Percentiles rank a stretch among this genome's conserved stretches.
Evolutionary conservation across 202 grass and related monocot species (phyloP).

Genomic region (Panicum hallii): DNA sequence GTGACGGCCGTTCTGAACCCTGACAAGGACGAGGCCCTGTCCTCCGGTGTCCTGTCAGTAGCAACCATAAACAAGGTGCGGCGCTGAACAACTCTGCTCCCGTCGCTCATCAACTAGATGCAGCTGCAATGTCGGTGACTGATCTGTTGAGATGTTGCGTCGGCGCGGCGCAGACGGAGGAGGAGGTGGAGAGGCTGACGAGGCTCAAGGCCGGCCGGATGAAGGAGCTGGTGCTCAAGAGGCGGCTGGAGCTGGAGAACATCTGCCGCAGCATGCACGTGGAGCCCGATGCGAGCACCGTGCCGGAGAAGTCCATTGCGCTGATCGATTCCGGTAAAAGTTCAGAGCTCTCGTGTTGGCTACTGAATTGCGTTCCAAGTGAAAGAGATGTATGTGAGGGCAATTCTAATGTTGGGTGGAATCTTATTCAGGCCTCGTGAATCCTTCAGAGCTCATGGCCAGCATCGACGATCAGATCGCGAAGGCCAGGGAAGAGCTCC

Average conservation of each 20-base stretch:
- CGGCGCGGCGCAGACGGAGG: slow-evolving; percentile 50
- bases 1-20: slow-evolving; percentile 39
- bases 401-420: not conserved
- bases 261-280: slow-evolving; percentile 69
- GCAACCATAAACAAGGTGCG: slow-evolving; percentile 64
- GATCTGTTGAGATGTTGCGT: not conserved
- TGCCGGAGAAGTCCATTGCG: slow-evolving; percentile 73
- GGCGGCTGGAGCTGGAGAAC: slow-evolving; percentile 71
- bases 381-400: not conserved
- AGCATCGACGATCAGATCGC: slow-evolving; percentile 72
- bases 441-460: slow-evolving; percentile 73
- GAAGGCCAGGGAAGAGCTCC: slow-evolving; percentile 56
- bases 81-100: not conserved
- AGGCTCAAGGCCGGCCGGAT: slow-evolving; percentile 74
- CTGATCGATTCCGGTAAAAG: slow-evolving; percentile 69
- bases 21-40: slow-evolving; percentile 30
- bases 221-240: slow-evolving; percentile 84
- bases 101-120: not conserved
- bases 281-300: slow-evolving; percentile 71
- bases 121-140: not conserved
- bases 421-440: slow-evolving; percentile 58
- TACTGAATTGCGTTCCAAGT: not conserved
- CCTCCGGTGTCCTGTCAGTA: slow-evolving; percentile 62
- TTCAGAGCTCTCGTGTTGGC: slow-evolving; percentile 1
- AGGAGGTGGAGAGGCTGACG: slow-evolving; percentile 68